Evolutionary conservation across 2,329 filamentous ascomycete genomes (phyloP), one percentile per base, ranked within the genome.

Genomic region (Erysiphe pulchra): DNA sequence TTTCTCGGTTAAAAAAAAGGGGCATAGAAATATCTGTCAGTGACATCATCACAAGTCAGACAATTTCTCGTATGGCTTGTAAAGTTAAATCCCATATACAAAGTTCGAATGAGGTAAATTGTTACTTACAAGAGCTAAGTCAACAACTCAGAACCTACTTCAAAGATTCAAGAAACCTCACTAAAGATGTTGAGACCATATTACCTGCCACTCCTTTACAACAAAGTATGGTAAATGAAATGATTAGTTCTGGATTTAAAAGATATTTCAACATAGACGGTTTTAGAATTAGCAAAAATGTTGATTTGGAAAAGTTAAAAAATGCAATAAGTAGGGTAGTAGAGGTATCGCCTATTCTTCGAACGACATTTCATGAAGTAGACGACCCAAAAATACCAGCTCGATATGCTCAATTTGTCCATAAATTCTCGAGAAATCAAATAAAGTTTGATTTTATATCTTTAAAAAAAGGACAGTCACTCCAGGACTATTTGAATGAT

Each of bases 231-330:
- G 63, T 92, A 2, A 75, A 77, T 0, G 80, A 83, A 49, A 92
- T 92, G 80, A 51, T 84, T 0, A 66, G 73, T 14, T 90, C 84
- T 0, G 66, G 72, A 2, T 87, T 80, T 52, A 63, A 66, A 11
- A 70, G 75, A 50, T 95, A 95, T 57, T 92, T 84, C 63, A 93
- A 92, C 50, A 77, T 90, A 47, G 81, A 93, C 53, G 61, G 87
- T 2, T 63, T 92, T 18, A 68, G 75, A 50, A 51, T 94, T 1
- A 55, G 61, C 0, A 50, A 63, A 0, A 58, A 61, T 0, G 64
- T 76, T 1, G 68, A 92, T 52, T 34, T 76, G 0, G 50, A 61
- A 0, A 66, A 54, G 41, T 64, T 93, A 0, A 64, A 67, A 33
- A 44, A 56, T 1, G 79, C 84, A 0, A 84, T 82, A 71, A 56